Conservation (phyloP, 2,329 filamentous ascomycete species). For the Phialophora tarda region DNA sequence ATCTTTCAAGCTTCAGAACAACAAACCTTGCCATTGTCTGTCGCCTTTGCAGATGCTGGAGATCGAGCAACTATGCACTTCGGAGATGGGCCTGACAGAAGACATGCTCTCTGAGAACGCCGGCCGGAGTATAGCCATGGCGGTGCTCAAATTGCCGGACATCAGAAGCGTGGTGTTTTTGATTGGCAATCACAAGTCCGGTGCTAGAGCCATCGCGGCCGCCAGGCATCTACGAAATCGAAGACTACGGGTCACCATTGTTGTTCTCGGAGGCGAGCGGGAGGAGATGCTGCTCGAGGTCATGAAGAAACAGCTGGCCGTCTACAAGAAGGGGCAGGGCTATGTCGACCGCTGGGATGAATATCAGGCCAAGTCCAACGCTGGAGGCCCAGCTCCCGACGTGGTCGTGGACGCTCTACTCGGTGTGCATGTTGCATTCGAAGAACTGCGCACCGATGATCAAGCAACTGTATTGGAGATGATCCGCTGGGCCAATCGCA, state of each 20-base stretch:
- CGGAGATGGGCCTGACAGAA: constrained; percentile 83
- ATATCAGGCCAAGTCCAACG: constrained; percentile 52
- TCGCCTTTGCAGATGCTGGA: constrained; percentile 85
- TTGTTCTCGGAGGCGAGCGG: constrained; percentile 82
- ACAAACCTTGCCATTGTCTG: constrained; percentile 62
- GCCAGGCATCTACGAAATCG: constrained; percentile 86
- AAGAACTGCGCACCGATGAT: constrained; percentile 81
- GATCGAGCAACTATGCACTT: constrained; percentile 86
- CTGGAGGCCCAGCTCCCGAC: constrained; percentile 64
- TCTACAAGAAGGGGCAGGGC: constrained; percentile 83
- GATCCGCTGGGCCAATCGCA: constrained; percentile 89
- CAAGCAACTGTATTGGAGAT: constrained; percentile 85
- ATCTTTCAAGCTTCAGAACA: constrained; percentile 60
- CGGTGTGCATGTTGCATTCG: constrained; percentile 84
- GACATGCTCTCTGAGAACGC: constrained; percentile 93
- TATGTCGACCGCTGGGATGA: constrained; percentile 69
- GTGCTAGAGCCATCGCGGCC: constrained; percentile 81
- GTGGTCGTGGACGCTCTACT: constrained; percentile 89
- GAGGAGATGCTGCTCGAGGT: constrained; percentile 81
- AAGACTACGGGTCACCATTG: constrained; percentile 78
- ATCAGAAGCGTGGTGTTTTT: constrained; percentile 67
- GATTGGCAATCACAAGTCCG: constrained; percentile 94
- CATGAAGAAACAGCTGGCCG: constrained; percentile 77
- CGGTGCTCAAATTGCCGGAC: constrained; percentile 67
- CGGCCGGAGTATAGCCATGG: constrained; percentile 84